phyloP scores from a whole-genome alignment of 1,284 basidiomycete species.

The Albatrellus sp. region DNA sequence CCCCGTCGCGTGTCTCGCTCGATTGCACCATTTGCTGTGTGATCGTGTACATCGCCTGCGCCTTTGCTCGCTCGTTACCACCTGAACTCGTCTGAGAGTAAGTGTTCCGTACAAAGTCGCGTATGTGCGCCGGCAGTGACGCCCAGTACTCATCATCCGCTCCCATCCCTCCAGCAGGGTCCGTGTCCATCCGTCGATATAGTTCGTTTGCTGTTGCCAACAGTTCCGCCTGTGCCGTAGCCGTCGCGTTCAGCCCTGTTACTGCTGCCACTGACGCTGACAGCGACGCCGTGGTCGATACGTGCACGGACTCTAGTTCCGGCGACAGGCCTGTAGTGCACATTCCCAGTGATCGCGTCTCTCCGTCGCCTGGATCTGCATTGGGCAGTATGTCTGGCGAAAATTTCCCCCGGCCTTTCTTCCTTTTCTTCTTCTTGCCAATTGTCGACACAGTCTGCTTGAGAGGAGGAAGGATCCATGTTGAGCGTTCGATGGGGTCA shows the following conservation, averaged over 20 bases:
- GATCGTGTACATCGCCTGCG: conserved; percentile 52
- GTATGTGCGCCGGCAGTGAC: conserved; percentile 37
- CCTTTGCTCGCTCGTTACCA: conserved; percentile 26
- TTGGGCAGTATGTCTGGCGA: conserved; percentile 2
- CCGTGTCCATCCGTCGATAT: conserved; percentile 40
- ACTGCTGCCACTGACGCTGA: conserved; percentile 1
- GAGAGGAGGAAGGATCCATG: too few relatives aligned
- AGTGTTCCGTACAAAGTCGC: conserved; percentile 34
- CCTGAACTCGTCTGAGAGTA: conserved; percentile 18
- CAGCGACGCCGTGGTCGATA: background rate
- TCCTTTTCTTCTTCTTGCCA: conserved; percentile 8
- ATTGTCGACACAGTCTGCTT: too few relatives aligned
- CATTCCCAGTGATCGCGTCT: conserved; percentile 6
- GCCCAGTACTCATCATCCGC: conserved; percentile 39
- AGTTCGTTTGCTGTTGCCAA: conserved; percentile 42
- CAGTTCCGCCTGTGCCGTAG: conserved; percentile 37
- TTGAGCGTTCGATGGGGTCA: too few relatives aligned
- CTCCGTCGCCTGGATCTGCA: conserved; percentile 8
- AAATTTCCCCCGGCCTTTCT: conserved; percentile 5
- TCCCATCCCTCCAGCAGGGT: conserved; percentile 19
- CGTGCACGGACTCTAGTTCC: background rate
- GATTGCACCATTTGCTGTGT: conserved; percentile 57
- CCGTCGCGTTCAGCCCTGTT: conserved; percentile 16
- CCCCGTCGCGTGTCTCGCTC: conserved; percentile 24
- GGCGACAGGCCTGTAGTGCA: conserved; percentile 4